Base-by-base conservation (phyloP, 2,329 filamentous ascomycete genomes). In the Emmonsia crescens region DNA sequence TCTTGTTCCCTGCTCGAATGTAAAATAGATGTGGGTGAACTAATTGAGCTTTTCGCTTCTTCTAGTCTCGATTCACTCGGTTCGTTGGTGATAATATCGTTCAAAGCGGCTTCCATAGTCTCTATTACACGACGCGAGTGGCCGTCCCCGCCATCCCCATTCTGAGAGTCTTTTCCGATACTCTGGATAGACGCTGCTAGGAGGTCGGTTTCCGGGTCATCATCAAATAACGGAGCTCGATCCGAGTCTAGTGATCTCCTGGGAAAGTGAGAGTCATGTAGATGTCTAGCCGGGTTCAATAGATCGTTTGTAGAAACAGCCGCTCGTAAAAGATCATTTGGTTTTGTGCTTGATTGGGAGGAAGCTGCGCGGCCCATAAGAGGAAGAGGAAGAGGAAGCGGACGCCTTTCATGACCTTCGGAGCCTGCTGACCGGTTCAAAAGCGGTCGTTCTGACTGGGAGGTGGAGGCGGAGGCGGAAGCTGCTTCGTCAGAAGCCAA, bases 21-120 rank as follows among this genome's bases (percentile, higher is more conserved):
- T 29, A 79, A 74, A 70, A 77, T 83, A 58, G 79, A 81, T 38
- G 73, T 74, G 55, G 72, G 76, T 60, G 74, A 72, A 29, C 70
- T 68, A 40, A 72, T 67, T 14, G 66, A 67, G 56, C 69, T 68
- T 65, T 72, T 73, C 52, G 75, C 58, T 38, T 76, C 73, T 27
- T 77, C 74, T 46, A 69, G 62, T 49, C 71, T 72, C 5, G 88
- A 85, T 56, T 88, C 85, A 67, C 91, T 86, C 66, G 91, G 85
- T 56, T 88, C 84, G 66, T 91, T 86, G 66, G 91, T 91, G 79
- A 99, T 89, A 64, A 99, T 99, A 65, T 92, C 89, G 66, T 89
- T 96, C 57, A 99, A 80, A 19, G 92, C 94, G 66, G 89, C 85
- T 72, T 97, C 92, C 83, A 99, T 93, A 3, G 91, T 93, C 75